phyloP scores from a whole-genome alignment of 495 filamentous ascomycete genomes.

The Talaromyces proteolyticus region DNA sequence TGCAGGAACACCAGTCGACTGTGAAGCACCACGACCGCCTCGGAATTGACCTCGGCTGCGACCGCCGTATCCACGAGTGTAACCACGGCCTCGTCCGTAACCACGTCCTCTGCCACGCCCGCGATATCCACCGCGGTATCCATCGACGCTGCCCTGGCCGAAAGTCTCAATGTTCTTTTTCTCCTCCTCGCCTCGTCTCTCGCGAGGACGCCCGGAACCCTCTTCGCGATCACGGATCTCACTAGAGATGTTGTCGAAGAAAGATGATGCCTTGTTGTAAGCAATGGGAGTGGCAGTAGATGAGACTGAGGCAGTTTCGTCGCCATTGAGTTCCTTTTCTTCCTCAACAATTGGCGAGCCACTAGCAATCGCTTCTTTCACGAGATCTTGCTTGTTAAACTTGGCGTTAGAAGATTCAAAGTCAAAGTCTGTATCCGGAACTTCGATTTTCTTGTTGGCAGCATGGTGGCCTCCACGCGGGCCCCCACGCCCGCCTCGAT shows the following conservation, averaged over 20 bases:
- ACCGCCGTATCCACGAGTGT: conserved; percentile 43
- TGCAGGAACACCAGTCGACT: conserved; percentile 37
- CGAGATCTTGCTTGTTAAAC: conserved; percentile 95
- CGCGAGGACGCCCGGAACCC: conserved; percentile 64
- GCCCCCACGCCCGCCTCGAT: conserved; percentile 49
- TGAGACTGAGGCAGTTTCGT: conserved; percentile 10
- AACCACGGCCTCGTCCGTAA: conserved; percentile 39
- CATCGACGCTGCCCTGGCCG: conserved; percentile 94
- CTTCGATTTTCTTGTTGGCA: conserved; percentile 66
- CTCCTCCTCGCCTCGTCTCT: conserved; percentile 89
- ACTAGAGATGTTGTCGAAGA: conserved; percentile 97
- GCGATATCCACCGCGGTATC: conserved; percentile 68
- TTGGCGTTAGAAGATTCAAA: conserved; percentile 91
- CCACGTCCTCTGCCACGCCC: conserved; percentile 67
- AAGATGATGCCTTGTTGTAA: conserved; percentile 81
- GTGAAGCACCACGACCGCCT: conserved; percentile 31
- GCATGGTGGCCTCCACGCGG: conserved; percentile 47
- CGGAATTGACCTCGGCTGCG: conserved; percentile 32
- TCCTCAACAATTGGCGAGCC: conserved; percentile 62
- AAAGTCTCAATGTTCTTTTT: conserved; percentile 98
- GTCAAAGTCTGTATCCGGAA: conserved; percentile 87
- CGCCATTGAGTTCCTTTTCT: conserved; percentile 22
- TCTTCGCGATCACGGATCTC: conserved; percentile 90
- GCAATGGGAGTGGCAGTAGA: conserved; percentile 32
- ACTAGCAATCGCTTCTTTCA: conserved; percentile 81